phyloP scores from a whole-genome alignment of 257 asterid species.

The Coffea canephora region DNA sequence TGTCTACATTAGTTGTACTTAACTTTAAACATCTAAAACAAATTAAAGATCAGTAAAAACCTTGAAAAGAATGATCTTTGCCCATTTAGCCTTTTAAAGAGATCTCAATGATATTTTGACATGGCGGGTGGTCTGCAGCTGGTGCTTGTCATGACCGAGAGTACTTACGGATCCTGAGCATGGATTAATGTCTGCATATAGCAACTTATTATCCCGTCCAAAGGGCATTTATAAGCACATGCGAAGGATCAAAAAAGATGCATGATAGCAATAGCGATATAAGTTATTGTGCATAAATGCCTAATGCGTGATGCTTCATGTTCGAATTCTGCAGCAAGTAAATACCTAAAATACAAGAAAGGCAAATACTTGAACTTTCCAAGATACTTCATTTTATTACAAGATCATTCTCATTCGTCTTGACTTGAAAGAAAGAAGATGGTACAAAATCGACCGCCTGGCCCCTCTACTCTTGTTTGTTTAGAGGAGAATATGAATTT shows the following conservation, averaged over 20 bases:
- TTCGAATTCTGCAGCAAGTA: background rate
- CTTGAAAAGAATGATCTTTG: background rate
- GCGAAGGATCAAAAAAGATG: background rate
- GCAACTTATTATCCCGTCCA: background rate
- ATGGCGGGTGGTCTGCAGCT: conserved; percentile 5
- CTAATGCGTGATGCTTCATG: background rate
- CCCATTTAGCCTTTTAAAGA: background rate
- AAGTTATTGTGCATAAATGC: background rate
- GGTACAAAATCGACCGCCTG: background rate
- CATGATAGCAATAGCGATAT: background rate
- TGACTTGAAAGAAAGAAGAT: background rate
- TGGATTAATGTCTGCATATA: background rate
- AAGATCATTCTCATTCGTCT: background rate
- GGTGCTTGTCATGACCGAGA: background rate
- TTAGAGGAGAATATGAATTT: background rate
- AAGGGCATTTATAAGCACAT: background rate
- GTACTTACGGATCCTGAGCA: background rate
- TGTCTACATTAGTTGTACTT: background rate
- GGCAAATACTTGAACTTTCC: background rate
- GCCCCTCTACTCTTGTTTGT: background rate
- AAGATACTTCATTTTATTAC: background rate
- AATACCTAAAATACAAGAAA: background rate
- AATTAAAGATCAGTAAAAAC: background rate
- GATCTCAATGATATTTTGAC: background rate
- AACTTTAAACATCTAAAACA: background rate